Evolutionary conservation across 768 basidiomycete species (phyloP), one percentile per base, ranked within the genome.

Genomic region (Dictyophora rubrovolvata): DNA sequence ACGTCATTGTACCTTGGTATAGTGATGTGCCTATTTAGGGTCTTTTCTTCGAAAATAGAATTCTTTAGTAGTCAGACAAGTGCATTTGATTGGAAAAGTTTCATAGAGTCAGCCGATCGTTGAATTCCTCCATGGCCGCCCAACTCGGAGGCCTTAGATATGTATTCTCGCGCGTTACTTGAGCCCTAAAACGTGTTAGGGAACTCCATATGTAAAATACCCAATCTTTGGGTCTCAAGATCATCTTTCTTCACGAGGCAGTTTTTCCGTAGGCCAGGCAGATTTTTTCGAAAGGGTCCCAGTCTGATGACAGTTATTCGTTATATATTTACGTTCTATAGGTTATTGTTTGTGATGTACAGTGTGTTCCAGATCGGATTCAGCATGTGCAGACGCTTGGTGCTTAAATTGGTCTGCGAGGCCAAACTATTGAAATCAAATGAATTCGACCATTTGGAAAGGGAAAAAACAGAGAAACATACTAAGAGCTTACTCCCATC

Each of bases 401-500:
- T 28, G 22, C 23, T 48, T 28, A 18, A 56, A 28, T 48, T 56
- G 46, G 5, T 48, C 36, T 28, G 46, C 55, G 17, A 56, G 55
- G 12, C 55, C 55, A 49, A 56, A 56, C 55, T 56, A 18, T 14
- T 12, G 34, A 23, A 11, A 42, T 56, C 47, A 34, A 33, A 23
- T 36, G 18, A 55, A 28, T 2, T 28, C 28, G 7, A 28, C 28
- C 28, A 28, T 3, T 28, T 28, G 28, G 47, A 11, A 11, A 28
- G 18, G 17, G 23, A 17, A 14, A 46, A 61, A 11, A 51, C 5
- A 42, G 11, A 18, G 9, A 33, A 21, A 67, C 76, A 60, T 71
- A 89, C 88, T 69, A 91, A 63, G 33, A 91, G 67, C 66, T 88
- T 89, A 22, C 81, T 77, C 48, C 87, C 88, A 64, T 89, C 88